phyloP scores from a whole-genome alignment of 1,284 basidiomycete genomes.

The Rhodotorula sp. region DNA sequence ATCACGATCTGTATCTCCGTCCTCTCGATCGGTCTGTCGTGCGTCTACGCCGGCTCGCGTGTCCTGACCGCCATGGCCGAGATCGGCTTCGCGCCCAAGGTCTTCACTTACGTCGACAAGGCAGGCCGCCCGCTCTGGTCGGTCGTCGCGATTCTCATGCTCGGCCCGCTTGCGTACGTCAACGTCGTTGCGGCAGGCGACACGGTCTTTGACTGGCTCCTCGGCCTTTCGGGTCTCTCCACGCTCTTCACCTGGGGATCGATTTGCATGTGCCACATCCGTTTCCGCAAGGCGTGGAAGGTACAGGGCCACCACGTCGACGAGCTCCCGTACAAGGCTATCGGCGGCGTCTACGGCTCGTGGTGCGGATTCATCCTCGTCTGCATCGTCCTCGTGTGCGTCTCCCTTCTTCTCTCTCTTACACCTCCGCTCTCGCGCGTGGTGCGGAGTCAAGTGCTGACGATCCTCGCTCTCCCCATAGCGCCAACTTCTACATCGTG shows the following conservation, averaged over 20 bases:
- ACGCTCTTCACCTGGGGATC: slow-evolving; percentile 57
- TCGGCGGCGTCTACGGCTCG: slow-evolving; percentile 56
- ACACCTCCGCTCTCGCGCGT: not conserved
- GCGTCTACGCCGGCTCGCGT: slow-evolving; percentile 53
- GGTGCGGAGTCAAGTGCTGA: not conserved
- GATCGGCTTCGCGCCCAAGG: slow-evolving; percentile 48
- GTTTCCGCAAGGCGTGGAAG: slow-evolving; percentile 57
- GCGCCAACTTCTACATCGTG: slow-evolving; percentile 50
- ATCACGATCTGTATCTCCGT: slow-evolving; percentile 51
- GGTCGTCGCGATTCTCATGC: slow-evolving; percentile 51
- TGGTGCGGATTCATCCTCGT: slow-evolving; percentile 52
- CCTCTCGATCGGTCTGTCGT: slow-evolving; percentile 52
- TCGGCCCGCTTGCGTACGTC: slow-evolving; percentile 42
- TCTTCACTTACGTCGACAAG: slow-evolving; percentile 57
- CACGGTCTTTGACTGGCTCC: slow-evolving; percentile 50
- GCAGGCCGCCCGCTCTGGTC: slow-evolving; percentile 56
- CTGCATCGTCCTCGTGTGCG: slow-evolving; percentile 45
- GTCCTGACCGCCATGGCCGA: slow-evolving; percentile 49
- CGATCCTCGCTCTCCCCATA: not conserved
- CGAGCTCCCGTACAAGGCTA: slow-evolving; percentile 57
- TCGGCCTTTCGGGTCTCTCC: slow-evolving; percentile 55
- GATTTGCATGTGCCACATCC: slow-evolving; percentile 44
- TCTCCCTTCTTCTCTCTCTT: not conserved
- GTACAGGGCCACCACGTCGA: slow-evolving; percentile 55
- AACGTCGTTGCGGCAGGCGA: slow-evolving; percentile 33